Base-by-base conservation (phyloP, 2,329 filamentous ascomycete species). In the Xylariaceae sp. region DNA sequence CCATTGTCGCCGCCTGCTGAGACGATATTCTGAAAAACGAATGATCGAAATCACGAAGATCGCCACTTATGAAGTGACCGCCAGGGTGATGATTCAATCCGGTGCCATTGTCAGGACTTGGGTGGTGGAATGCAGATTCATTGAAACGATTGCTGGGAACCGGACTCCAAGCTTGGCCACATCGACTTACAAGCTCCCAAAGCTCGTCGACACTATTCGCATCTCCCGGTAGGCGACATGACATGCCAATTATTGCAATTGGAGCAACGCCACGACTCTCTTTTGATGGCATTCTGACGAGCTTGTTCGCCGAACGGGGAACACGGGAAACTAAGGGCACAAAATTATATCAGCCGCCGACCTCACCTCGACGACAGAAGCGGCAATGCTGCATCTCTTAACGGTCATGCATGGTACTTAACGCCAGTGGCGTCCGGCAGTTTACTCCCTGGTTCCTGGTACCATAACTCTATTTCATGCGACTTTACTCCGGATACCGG, bases 41-140 rank as follows among this genome's bases (percentile, higher is more conserved):
- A 10, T 51, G 48, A 39, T 57, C 55, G 33, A 57, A 55, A 19
- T 51, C 49, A 3, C 50, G 43, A 14, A 57, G 17, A 39, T 55
- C 52, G 11, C 42, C 49, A 15, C 30, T 11, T 33, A 57, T 49
- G 44, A 57, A 55, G 18, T 53, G 49, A 10, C 52, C 52, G 11
- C 55, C 50, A 15, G 33, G 44, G 35, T 54, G 52, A 38, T 52
- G 31, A 17, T 33, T 53, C 5, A 47, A 51, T n/a, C 47, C 52
- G 43, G 47, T 46, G 0, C 31, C 32, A 33, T 49, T 44, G 14
- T 50, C 47, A 17, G 54, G 30, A 31, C 42, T 51, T 22, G 54
- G 51, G 33, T 54, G 51, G 19, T 52, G 40, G 27, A 53, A 56
- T 11, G 51, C 54, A 7, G 33, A 18, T 27, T 51, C 48, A 35